These are phyloP conservation scores for Amanita pallidorosea DNA, from an alignment of 768 basidiomycete genomes.

Conservation along the genomic window DNA sequence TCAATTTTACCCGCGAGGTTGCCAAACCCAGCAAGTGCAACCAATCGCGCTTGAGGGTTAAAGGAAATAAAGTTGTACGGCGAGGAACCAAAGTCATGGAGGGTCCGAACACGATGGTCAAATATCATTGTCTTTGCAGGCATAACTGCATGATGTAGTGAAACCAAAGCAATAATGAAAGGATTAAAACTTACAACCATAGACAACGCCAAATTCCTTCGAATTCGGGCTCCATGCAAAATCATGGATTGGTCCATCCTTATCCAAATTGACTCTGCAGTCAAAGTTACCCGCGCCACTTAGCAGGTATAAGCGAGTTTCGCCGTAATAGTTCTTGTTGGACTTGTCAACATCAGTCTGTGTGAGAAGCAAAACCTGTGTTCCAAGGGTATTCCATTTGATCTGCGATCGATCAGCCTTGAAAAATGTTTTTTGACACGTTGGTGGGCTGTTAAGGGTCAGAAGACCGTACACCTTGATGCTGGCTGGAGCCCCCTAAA, in stretches of 20 bases:
- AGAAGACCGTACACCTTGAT: constrained; percentile 77
- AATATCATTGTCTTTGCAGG: constrained; percentile 90
- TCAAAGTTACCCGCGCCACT: constrained; percentile 91
- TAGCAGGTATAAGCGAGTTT: constrained; percentile 89
- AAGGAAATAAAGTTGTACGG: constrained; percentile 91
- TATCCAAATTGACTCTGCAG: constrained; percentile 79
- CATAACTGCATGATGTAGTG: constrained; percentile 50
- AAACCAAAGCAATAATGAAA: background rate
- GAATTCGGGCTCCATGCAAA: constrained; percentile 94
- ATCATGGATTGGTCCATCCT: constrained; percentile 96
- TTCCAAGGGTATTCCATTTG: constrained; percentile 95
- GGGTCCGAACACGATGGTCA: constrained; percentile 76
- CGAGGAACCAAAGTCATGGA: constrained; percentile 85
- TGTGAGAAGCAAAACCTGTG: constrained; percentile 82
- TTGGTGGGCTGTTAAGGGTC: constrained; percentile 48
- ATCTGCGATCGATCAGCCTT: constrained; percentile 89
- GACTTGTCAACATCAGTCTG: constrained; percentile 96
- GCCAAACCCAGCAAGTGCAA: constrained; percentile 91
- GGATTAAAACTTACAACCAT: constrained; percentile 67
- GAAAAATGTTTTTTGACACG: constrained; percentile 87
- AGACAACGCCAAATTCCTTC: constrained; percentile 93
- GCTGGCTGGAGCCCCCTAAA: constrained; percentile 71
- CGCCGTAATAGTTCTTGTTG: constrained; percentile 97
- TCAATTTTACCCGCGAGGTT: constrained; percentile 94
- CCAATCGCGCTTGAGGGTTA: constrained; percentile 85